Evolutionary conservation across 495 filamentous ascomycete species (phyloP), one percentile per base, ranked within the genome.

Genomic region (Patellaria atrata): DNA sequence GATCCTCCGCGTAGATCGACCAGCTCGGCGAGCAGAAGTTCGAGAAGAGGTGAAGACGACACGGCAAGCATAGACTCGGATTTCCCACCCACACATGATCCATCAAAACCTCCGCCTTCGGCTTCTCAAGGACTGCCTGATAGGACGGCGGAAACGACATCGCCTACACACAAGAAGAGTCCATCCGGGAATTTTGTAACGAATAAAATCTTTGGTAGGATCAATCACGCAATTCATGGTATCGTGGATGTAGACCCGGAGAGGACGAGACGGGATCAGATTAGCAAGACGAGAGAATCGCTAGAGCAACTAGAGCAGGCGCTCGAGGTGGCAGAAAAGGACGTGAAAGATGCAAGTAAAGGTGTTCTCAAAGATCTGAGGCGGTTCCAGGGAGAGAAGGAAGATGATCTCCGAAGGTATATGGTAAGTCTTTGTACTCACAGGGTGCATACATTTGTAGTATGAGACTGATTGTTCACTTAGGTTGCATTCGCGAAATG

Each of bases 201-300:
- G 18, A 89, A 78, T 54, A 91, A 81, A 55, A 79, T 94, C n/a
- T 94, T 97, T 54, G 86, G 86, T 14, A 75, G 85, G 8, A 76
- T 97, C 37, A 87, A 77, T 41, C 85, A 96, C 60, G 87, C 91
- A 0, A 79, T 94, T 17, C 84, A 94, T 52, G 91, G 91, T 12
- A 84, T 94, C 50, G 85, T 86, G 3, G 89, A 97, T 54, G 81
- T 86, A 19, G 89, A 97, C 49, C 89, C 89, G 0, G 91, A 94
- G 62, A 63, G 83, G 35, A 94, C 84, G 21, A 67, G 89, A 36
- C 69, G 91, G 23, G 89, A 97, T 54, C 80, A 82, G 38, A 93
- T 97, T 37, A 84, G 85, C 3, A 94, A 94, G 63, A 97, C 89
- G 2, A 73, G 75, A 40, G 89, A 97, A 57, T 63, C 58, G 43